phyloP scores from a whole-genome alignment of 2,329 filamentous ascomycete species.

The Magnaporthiopsis rhizophila region DNA sequence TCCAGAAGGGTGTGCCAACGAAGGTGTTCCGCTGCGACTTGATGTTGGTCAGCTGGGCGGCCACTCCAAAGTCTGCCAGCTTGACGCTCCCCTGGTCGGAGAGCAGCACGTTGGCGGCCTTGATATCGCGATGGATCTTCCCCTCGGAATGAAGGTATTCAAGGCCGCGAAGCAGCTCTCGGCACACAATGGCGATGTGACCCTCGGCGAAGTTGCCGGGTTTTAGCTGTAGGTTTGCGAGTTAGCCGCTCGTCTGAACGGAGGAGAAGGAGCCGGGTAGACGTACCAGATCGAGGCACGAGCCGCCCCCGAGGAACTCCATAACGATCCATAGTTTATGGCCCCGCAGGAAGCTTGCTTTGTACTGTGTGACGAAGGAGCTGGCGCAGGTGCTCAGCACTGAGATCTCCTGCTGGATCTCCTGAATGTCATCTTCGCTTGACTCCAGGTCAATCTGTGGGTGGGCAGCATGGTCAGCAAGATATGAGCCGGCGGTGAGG shows the following conservation, averaged over 20 bases:
- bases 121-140: slow-evolving; percentile 95
- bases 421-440: slow-evolving; percentile 95
- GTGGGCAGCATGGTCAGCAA: background rate
- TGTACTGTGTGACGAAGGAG: slow-evolving; percentile 92
- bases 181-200: slow-evolving; percentile 90
- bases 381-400: slow-evolving; percentile 93
- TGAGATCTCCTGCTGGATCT: slow-evolving; percentile 95
- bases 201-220: slow-evolving; percentile 80
- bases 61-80: slow-evolving; percentile 93
- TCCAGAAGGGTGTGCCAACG: slow-evolving; percentile 95
- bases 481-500: background rate
- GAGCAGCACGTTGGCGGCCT: slow-evolving; percentile 93
- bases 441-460: slow-evolving; percentile 93
- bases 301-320: slow-evolving; percentile 94
- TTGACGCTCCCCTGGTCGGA: slow-evolving; percentile 87
- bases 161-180: slow-evolving; percentile 80
- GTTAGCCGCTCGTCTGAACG: slow-evolving; percentile 17
- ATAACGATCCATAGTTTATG: slow-evolving; percentile 99
- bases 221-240: slow-evolving; percentile 56
- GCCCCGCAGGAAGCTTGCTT: slow-evolving; percentile 89
- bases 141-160: slow-evolving; percentile 91
- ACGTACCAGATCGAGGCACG: slow-evolving; percentile 69
- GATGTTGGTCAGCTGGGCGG: slow-evolving; percentile 92
- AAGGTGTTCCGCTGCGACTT: slow-evolving; percentile 97
- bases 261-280: background rate